Base-by-base conservation (phyloP, 768 basidiomycete species). In the Agaricus sinodeliciosus region DNA sequence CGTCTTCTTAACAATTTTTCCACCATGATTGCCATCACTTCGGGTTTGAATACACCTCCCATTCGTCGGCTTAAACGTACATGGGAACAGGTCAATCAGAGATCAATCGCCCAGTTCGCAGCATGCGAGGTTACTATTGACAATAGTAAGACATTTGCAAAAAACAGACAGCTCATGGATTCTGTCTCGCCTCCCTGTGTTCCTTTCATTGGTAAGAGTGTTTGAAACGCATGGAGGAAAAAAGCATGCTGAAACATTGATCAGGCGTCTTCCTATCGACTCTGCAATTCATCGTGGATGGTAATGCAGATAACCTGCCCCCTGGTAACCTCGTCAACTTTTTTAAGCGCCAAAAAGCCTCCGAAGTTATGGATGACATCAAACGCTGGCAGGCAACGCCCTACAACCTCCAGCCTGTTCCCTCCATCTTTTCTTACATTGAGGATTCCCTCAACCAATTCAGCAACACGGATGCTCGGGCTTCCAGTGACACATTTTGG, bases 211-310 rank as follows among this genome's bases (percentile, higher is more conserved):
- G 95, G 95, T 94, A 59, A 59, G 80, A 64, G 13, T 28, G 55
- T 57, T 50, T 51, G 26, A 48, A 37, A 39, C n/a, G 36, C 57
- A 15, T 60, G 11, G 1, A 35, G 22, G 55, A 35, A 47, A 40
- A 34, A 22, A 36, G 8, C 11, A 15, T 13, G 9, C 55, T 50
- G 16, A 46, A 53, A 46, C 26, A 12, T 9, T n/a, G 15, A 16
- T 0, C 60, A 96, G 95, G 96, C 62, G 89, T 97, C 50, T 97
- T 95, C 73, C 80, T 99, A 25, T 94, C 95, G 5, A 91, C 89
- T 6, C 74, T 98, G 56, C 94, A 94, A n/a, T 97, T 98, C 69
- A 95, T 96, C 65, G 92, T 96, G 69, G 96, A 97, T 60, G 96
- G 95, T 8, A 93, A 91, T 63, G 86, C 87, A 47, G 91, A 98